A percentile compares a stretch with the other conserved stretches of the same genome.
Evolutionary conservation across 225 moss, liverwort and hornwort genomes (phyloP).

Genomic region (Rhytidiadelphus loreus): DNA sequence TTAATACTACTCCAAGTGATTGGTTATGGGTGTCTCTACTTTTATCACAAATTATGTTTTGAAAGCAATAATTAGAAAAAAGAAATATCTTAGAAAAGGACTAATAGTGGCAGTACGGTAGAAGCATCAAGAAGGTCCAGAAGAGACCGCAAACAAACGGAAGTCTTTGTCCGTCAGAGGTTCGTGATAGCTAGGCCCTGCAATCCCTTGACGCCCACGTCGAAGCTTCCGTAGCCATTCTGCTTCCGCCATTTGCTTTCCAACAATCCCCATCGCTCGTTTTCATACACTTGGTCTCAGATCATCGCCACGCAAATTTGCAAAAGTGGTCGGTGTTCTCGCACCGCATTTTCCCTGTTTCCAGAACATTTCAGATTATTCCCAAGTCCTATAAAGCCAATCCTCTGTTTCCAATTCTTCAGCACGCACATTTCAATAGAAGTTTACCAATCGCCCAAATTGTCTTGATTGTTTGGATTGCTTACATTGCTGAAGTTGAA

Average conservation of each 20-base stretch:
- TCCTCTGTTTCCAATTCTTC: background rate
- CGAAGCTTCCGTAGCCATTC: background rate
- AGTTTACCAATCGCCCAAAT: background rate
- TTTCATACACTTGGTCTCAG: background rate
- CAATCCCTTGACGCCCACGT: background rate
- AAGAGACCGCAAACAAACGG: background rate
- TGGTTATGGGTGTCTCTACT: too few species aligned
- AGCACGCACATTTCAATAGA: background rate
- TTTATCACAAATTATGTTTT: background rate
- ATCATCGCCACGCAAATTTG: background rate
- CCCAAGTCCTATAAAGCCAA: background rate
- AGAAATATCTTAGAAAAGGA: background rate
- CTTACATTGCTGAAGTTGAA: background rate
- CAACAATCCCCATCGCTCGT: background rate
- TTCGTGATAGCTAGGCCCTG: too few species aligned
- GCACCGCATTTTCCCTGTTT: slow-evolving; percentile 8
- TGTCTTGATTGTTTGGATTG: background rate
- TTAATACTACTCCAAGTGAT: too few species aligned
- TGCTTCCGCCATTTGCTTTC: background rate
- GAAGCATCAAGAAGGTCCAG: background rate
- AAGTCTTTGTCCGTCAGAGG: background rate
- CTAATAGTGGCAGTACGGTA: too few species aligned
- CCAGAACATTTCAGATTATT: background rate
- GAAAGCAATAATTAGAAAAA: background rate
- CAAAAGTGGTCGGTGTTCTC: slow-evolving; percentile 21